A percentile compares a stretch with the other conserved stretches of the same genome.
Conservation (phyloP, 768 basidiomycete species). For the Russula virescens region DNA sequence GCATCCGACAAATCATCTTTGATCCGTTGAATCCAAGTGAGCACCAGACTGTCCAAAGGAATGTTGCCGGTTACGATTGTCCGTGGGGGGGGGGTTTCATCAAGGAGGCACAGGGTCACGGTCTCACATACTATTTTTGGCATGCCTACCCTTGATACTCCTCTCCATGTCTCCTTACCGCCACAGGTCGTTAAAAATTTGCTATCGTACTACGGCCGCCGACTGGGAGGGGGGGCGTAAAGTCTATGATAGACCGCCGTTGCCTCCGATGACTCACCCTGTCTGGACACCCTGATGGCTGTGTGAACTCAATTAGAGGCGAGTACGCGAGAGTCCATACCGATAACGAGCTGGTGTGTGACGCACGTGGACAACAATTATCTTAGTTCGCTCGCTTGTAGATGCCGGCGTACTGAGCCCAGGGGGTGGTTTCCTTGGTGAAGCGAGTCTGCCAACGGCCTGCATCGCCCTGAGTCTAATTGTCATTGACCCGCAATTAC, state of each 20-base stretch:
- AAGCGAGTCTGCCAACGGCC: neutral
- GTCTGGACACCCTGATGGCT: too few species aligned
- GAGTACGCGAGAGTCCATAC: neutral
- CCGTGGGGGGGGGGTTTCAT: neutral
- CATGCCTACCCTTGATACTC: neutral
- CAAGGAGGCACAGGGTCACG: neutral
- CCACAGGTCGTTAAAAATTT: neutral
- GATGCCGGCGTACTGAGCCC: neutral
- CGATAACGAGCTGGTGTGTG: neutral
- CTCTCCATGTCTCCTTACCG: neutral
- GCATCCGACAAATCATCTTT: neutral
- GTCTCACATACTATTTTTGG: neutral
- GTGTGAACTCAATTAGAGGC: neutral
- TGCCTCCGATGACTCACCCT: neutral
- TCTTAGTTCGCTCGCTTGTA: neutral
- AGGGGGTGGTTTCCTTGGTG: neutral
- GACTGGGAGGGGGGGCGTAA: neutral
- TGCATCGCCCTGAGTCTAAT: conserved; percentile 5
- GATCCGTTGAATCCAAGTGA: too few species aligned
- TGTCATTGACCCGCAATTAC: neutral
- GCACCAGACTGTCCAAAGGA: too few species aligned
- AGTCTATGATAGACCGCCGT: neutral
- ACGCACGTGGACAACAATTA: neutral
- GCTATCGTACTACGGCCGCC: neutral
- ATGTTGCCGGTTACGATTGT: neutral